Base-by-base conservation (phyloP, 805 yeast species). In the Candida hispaniensis region DNA sequence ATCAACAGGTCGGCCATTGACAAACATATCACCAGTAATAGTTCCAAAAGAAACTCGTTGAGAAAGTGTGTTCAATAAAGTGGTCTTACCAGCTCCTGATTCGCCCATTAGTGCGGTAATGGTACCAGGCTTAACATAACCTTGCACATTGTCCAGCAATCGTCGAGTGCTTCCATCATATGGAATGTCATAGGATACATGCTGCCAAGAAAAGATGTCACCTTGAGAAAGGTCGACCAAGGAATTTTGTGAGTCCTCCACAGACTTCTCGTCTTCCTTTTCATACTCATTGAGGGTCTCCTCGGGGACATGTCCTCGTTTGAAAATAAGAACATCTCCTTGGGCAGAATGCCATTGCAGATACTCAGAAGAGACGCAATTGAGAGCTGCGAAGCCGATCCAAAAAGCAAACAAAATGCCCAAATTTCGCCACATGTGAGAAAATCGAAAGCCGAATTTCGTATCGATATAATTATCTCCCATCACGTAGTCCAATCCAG, bases 61-160 rank as follows among this genome's bases (percentile, higher is more conserved):
- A 14, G 83, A 75, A 41, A 79, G 64, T 45, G 76, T 74, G 54
- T 79, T 78, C 47, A 79, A 63, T 40, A 79, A 60, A 3, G 88
- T 79, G 15, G 91, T 79, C 50, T 79, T 79, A 61, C 91, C 91
- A 28, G 91, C 91, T 60, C 91, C 91, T 18, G 88, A 79, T 35
- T 77, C 79, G 49, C 91, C 91, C 86, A 79, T 78, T 40, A 79
- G 62, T 4, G 88, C 88, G 24, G 86, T 78, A 55, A 79, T 63
- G 39, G 79, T 77, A 47, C 88, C 88, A 12, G 88, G 88, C 50
- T 73, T 74, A 38, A 77, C 82, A 64, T 74, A 79, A 33, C 88
- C 88, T 47, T 69, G 71, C 28, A 72, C 70, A 48, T 64, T 60
- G 43, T 66, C 58, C 38, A 72, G 55, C 20, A 57, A 46, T 30